Evolutionary conservation across 768 basidiomycete species (phyloP).

Genomic region (Lentinula raphanica): DNA sequence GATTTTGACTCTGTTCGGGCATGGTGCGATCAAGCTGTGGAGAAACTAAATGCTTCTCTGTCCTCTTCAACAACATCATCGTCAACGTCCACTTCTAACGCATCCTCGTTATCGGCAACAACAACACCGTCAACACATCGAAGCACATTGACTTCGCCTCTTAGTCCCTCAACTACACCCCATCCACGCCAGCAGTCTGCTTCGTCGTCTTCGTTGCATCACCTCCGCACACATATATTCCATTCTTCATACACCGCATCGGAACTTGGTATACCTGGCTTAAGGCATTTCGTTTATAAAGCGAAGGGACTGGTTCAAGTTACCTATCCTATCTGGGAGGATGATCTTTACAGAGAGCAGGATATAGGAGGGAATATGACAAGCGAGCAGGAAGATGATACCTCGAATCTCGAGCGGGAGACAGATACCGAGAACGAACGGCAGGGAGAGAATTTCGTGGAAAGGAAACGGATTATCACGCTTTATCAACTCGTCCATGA

Average conservation of each 20-base stretch:
- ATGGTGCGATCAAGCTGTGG: constrained; percentile 52
- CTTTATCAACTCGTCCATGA: constrained; percentile 88
- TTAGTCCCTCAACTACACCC: neutral
- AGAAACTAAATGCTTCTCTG: constrained; percentile 13
- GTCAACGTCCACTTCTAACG: neutral
- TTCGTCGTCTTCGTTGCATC: constrained; percentile 41
- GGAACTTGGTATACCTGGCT: constrained; percentile 80
- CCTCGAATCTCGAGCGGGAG: neutral
- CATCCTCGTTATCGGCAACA: neutral
- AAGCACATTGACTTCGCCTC: neutral
- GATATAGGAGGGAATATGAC: constrained; percentile 1
- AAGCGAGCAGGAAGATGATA: neutral
- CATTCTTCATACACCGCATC: constrained; percentile 61
- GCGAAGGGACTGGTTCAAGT: constrained; percentile 85
- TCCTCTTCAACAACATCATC: neutral
- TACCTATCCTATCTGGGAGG: constrained; percentile 80
- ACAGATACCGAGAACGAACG: too few relatives aligned
- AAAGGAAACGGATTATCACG: constrained; percentile 58
- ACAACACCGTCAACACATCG: too few relatives aligned
- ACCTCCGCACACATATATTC: constrained; percentile 35
- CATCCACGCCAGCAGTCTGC: neutral
- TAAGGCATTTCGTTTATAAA: constrained; percentile 95
- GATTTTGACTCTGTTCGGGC: constrained; percentile 80
- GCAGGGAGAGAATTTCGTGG: neutral
- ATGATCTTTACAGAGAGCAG: constrained; percentile 47